phyloP scores from a whole-genome alignment of 495 filamentous ascomycete genomes.

The Neurospora pannonica region DNA sequence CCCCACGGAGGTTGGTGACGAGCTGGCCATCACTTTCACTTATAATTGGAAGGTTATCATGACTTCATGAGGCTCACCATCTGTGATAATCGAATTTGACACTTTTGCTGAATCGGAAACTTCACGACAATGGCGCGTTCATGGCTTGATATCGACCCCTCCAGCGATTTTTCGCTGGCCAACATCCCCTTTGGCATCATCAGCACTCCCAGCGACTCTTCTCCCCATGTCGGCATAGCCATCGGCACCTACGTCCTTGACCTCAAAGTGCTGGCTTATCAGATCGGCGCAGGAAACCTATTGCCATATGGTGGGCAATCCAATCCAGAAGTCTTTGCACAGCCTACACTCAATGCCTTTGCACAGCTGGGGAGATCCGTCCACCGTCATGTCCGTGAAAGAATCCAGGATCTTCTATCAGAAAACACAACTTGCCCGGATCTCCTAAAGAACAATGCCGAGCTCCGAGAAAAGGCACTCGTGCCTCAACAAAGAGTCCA shows the following conservation, averaged over 20 bases:
- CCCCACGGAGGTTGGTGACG: not conserved
- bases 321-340: conserved; percentile 52
- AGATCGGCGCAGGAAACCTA: conserved; percentile 47
- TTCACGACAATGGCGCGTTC: conserved; percentile 16
- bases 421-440: conserved; percentile 31
- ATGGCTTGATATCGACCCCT: conserved; percentile 28
- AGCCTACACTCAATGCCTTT: conserved; percentile 72
- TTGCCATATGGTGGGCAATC: conserved; percentile 46
- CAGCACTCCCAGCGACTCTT: conserved; percentile 41
- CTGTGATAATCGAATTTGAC: too few species aligned
- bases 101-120: not conserved
- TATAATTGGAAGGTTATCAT: not conserved
- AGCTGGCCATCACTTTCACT: not conserved
- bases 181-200: conserved; percentile 96
- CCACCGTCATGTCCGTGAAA: conserved; percentile 62
- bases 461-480: conserved; percentile 20
- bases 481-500: conserved; percentile 50
- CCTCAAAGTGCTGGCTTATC: conserved; percentile 50
- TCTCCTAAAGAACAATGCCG: conserved; percentile 27
- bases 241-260: conserved; percentile 74
- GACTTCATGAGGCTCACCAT: not conserved
- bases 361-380: conserved; percentile 64
- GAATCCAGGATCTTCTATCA: conserved; percentile 63
- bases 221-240: conserved; percentile 61
- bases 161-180: conserved; percentile 62